These are phyloP conservation scores for Jatropha curcas DNA, from an alignment of 345 rosid genomes.

Conservation along the genomic window DNA sequence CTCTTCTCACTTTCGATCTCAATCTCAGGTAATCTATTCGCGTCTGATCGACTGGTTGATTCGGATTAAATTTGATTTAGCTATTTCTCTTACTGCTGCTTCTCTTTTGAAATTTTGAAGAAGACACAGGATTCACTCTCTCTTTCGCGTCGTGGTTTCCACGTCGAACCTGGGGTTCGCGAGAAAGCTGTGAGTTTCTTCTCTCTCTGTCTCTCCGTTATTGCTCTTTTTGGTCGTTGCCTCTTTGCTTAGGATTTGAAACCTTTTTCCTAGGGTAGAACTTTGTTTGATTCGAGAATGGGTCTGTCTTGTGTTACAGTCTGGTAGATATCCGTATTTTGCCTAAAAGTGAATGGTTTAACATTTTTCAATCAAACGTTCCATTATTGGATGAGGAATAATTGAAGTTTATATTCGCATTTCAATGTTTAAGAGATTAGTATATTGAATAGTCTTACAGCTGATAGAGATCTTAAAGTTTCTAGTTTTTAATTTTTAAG, in stretches of 20 bases:
- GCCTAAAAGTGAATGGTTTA: not conserved
- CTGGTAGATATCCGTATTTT: not conserved
- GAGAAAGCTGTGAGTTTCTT: constrained; percentile 77
- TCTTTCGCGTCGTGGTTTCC: constrained; percentile 62
- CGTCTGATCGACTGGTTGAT: constrained; percentile 11
- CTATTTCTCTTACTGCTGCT: not conserved
- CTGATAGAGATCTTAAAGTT: not conserved
- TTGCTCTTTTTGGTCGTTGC: not conserved
- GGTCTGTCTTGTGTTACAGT: not conserved
- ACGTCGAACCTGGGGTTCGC: constrained; percentile 78
- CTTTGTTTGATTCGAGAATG: not conserved
- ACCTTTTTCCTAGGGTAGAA: not conserved
- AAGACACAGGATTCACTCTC: constrained; percentile 43
- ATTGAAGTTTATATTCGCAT: not conserved
- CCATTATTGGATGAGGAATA: not conserved
- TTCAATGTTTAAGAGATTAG: not conserved
- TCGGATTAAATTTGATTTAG: constrained; percentile 5
- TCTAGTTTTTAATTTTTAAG: not conserved
- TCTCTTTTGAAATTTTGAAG: constrained; percentile 25
- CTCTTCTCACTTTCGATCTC: constrained; percentile 60
- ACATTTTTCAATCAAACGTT: not conserved
- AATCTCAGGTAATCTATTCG: constrained; percentile 46
- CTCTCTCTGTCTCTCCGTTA: not conserved
- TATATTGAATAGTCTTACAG: not conserved
- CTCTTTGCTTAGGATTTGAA: not conserved